phyloP scores from a whole-genome alignment of 106 monocot species.

The Triglochin maritima region DNA sequence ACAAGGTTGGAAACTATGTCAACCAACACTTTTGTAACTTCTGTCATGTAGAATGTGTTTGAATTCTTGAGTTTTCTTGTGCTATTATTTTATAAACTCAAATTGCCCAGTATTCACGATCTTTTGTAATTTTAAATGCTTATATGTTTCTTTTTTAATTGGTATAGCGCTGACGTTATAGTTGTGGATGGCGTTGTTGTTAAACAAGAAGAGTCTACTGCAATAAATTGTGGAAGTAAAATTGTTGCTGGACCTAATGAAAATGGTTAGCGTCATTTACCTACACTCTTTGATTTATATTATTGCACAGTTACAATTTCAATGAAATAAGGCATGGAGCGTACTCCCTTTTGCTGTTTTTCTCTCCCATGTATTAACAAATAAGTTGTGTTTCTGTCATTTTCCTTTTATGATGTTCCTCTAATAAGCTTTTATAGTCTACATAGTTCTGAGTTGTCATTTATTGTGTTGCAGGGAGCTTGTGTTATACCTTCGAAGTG shows the following conservation, averaged over 20 bases:
- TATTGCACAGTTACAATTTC: neutral
- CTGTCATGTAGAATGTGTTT: neutral
- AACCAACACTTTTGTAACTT: neutral
- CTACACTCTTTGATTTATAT: neutral
- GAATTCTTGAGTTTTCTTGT: too few relatives aligned
- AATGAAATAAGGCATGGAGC: neutral
- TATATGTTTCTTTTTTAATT: constrained; percentile 1
- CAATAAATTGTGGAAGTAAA: constrained; percentile 54
- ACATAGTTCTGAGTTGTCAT: neutral
- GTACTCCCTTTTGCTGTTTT: neutral
- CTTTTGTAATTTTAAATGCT: neutral
- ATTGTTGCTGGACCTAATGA: constrained; percentile 47
- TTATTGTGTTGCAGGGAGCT: constrained; percentile 39
- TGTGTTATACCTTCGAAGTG: constrained; percentile 56
- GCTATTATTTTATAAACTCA: neutral
- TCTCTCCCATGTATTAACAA: neutral
- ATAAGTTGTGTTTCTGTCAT: neutral
- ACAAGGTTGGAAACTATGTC: constrained; percentile 34
- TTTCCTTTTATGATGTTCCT: neutral
- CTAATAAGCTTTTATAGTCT: neutral
- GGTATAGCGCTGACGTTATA: constrained; percentile 37
- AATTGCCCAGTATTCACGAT: neutral
- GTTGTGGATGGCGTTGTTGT: constrained; percentile 46
- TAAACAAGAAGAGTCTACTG: constrained; percentile 26
- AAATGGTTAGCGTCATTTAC: constrained; percentile 32